Evolutionary conservation across 2,329 filamentous ascomycete genomes (phyloP), one percentile per base, ranked within the genome.

Genomic region (Chaetomium sp.): DNA sequence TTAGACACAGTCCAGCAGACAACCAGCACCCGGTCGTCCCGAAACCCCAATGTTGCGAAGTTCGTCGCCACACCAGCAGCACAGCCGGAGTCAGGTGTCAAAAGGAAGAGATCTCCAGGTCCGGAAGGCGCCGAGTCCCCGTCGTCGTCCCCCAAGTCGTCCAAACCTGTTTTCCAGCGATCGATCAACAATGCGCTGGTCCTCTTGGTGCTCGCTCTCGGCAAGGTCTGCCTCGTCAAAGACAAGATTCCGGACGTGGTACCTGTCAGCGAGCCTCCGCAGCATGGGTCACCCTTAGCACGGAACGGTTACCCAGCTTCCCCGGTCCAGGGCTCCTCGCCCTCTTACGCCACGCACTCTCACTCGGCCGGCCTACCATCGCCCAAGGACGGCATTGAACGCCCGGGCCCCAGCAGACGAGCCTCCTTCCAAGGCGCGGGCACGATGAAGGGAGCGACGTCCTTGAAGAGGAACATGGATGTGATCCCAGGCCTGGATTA

Each of bases 401-500:
- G 74, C 42, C 66, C 67, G 6, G 62, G 69, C 1, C 70, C 73
- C 59, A 79, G 77, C 64, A 74, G 81, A 61, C 74, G 81, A 51
- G 73, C 75, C 4, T 84, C 80, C 0, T 67, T 80, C 44, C 77
- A 84, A 71, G 58, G 62, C 60, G 43, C 61, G 10, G 34, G 55
- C 44, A 41, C 61, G 12, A 38, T 48, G n/a, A 61, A 62, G 54
- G 35, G 56, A 10, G 52, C 42, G 7, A 56, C 51, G 3, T 59
- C 61, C 6, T 56, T 67, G 6, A 74, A 67, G 61, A 62, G 80
- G 63, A 96, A 95, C 66, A 78, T 94, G 50, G 91, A 97, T 65
- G 80, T 88, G 6, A 88, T 96, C 58, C 92, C 94, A 0, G 94
- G 94, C 0, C 75, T 97, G 56, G 87, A 91, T 35, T 96, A 96